Percentiles rank a stretch among this genome's conserved stretches.
Conservation (phyloP, 2,329 filamentous ascomycete species). For the Cladosporium austrohemisphaericum region DNA sequence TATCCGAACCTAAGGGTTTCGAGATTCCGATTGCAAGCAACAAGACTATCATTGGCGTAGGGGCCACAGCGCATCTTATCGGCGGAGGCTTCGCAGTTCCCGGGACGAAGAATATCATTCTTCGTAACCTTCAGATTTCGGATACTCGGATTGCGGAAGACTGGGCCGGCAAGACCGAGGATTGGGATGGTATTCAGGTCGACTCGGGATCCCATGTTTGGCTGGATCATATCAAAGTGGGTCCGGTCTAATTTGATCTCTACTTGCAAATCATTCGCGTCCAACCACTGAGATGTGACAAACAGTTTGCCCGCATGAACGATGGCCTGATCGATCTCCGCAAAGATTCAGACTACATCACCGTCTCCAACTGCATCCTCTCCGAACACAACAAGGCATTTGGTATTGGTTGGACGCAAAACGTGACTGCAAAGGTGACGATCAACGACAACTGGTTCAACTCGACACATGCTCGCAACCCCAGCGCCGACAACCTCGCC, state of each 20-base stretch:
- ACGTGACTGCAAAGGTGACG: conserved; percentile 23
- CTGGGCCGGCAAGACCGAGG: conserved; percentile 23
- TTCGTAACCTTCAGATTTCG: conserved; percentile 24
- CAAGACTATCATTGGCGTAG: conserved; percentile 27
- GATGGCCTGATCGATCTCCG: conserved; percentile 26
- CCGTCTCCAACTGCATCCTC: conserved; percentile 23
- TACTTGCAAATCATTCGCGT: too few relatives aligned
- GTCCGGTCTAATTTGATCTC: not conserved
- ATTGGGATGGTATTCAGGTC: conserved; percentile 27
- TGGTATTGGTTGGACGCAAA: conserved; percentile 27
- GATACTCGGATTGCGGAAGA: conserved; percentile 14
- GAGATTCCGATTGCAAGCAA: conserved; percentile 23
- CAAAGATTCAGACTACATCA: conserved; percentile 25
- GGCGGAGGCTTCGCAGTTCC: conserved; percentile 23
- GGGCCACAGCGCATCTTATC: conserved; percentile 20
- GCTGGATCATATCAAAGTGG: conserved; percentile 23
- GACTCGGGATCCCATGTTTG: conserved; percentile 25
- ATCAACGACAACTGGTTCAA: conserved; percentile 28
- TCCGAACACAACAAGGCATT: conserved; percentile 27
- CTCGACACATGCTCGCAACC: conserved; percentile 22
- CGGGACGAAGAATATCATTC: conserved; percentile 23
- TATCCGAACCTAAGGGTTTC: conserved; percentile 20
- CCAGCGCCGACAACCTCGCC: conserved; percentile 24
- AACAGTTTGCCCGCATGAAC: conserved; percentile 19
- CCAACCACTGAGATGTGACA: too few relatives aligned